Evolutionary conservation across 495 filamentous ascomycete species (phyloP).

Genomic region (Aspergillus biplanus): DNA sequence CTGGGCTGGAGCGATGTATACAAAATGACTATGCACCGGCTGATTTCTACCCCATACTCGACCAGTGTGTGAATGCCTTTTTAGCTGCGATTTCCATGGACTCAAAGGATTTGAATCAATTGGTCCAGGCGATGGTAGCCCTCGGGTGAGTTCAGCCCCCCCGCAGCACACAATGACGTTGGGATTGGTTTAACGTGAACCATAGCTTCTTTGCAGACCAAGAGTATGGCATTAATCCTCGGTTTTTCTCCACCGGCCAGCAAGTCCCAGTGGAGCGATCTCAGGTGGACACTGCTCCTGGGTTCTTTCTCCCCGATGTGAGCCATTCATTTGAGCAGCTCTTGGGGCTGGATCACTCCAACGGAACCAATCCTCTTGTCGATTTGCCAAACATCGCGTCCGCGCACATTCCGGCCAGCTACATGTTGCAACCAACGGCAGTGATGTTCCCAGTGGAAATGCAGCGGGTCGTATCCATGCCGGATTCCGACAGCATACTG

Average conservation of each 20-base stretch:
- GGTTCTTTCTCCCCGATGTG: not conserved
- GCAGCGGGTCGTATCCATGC: not conserved
- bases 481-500: not conserved
- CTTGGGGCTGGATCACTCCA: not conserved
- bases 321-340: not conserved
- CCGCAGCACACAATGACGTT: not conserved
- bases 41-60: not conserved
- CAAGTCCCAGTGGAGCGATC: not conserved
- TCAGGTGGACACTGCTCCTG: not conserved
- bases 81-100: not conserved
- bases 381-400: not conserved
- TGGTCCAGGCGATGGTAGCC: not conserved
- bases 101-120: not conserved
- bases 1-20: not conserved
- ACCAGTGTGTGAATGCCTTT: not conserved
- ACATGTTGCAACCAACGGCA: not conserved
- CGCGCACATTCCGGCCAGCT: not conserved
- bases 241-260: not conserved
- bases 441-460: not conserved
- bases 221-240: not conserved
- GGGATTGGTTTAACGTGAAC: not conserved
- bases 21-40: not conserved
- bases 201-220: not conserved
- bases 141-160: not conserved
- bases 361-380: not conserved